phyloP scores from a whole-genome alignment of 139 green algal genomes.

The Chlamydomonas incerta region DNA sequence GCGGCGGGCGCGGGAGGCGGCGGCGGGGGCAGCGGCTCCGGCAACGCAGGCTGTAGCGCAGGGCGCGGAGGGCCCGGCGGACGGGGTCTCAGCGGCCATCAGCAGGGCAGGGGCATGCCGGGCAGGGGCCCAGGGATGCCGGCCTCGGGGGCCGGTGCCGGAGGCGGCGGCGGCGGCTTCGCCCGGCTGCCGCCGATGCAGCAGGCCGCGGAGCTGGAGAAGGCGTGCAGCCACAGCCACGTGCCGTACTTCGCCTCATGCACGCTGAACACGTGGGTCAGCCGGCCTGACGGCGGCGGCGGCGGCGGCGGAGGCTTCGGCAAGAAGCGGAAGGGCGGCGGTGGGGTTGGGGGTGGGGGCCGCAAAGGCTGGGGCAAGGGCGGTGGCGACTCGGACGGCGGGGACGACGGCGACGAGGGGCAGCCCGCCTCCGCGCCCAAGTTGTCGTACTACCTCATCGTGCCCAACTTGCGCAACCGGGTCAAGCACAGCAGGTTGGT shows the following conservation, averaged over 20 bases:
- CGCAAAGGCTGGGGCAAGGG: not conserved
- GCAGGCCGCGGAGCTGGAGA: slow-evolving; percentile 46
- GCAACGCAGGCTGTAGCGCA: not conserved
- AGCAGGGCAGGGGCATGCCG: not conserved
- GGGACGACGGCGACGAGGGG: slow-evolving; percentile 6
- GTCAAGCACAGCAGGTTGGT: slow-evolving; percentile 49
- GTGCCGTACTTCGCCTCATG: slow-evolving; percentile 57
- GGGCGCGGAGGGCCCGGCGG: not conserved
- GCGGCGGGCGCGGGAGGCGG: too few relatives aligned
- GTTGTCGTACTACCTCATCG: slow-evolving; percentile 50
- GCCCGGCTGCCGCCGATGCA: not conserved
- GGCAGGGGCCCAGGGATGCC: not conserved
- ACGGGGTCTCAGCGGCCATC: not conserved
- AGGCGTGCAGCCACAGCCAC: slow-evolving; percentile 1
- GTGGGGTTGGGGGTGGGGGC: not conserved
- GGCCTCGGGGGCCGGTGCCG: not conserved
- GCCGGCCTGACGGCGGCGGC: slow-evolving; percentile 7
- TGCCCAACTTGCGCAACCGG: slow-evolving; percentile 46
- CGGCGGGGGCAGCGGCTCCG: slow-evolving; percentile 17
- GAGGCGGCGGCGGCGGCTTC: not conserved
- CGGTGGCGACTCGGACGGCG: slow-evolving; percentile 31
- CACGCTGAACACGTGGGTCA: slow-evolving; percentile 48
- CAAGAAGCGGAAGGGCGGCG: slow-evolving; percentile 36
- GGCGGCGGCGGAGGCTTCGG: not conserved
- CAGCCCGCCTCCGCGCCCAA: slow-evolving; percentile 13